Percentiles rank a stretch among this genome's conserved stretches.
phyloP scores from a whole-genome alignment of 768 basidiomycete species.

The Tulasnella sp. region DNA sequence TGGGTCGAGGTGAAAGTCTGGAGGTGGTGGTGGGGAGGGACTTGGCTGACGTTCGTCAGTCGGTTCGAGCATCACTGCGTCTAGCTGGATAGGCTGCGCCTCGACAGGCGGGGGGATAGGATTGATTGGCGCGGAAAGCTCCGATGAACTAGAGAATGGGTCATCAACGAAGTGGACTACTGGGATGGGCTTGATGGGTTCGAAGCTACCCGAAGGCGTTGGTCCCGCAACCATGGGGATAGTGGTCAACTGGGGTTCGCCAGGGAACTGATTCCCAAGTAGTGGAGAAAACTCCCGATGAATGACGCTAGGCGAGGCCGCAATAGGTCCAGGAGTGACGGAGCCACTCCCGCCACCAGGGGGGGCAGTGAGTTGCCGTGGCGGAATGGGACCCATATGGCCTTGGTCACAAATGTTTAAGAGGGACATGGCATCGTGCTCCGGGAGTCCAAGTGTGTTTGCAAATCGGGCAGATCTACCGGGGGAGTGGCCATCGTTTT shows the following conservation, averaged over 20 bases:
- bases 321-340: too few relatives aligned
- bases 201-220: too few relatives aligned
- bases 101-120: neutral
- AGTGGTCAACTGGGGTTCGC: too few relatives aligned
- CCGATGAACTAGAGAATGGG: neutral
- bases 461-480: slow-evolving; percentile 16
- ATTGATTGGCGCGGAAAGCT: too few relatives aligned
- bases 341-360: too few relatives aligned
- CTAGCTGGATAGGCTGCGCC: neutral
- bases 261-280: too few relatives aligned
- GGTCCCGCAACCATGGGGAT: too few relatives aligned
- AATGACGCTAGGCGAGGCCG: too few relatives aligned
- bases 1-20: slow-evolving; percentile 63
- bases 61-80: neutral
- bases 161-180: neutral
- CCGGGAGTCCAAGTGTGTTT: neutral
- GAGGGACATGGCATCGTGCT: neutral
- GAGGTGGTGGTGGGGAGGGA: slow-evolving; percentile 31
- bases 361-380: too few relatives aligned
- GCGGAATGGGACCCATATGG: too few relatives aligned
- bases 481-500: slow-evolving; percentile 17
- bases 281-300: too few relatives aligned
- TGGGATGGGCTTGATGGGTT: too few relatives aligned
- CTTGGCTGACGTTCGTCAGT: neutral
- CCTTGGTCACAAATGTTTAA: neutral